phyloP scores from a whole-genome alignment of 495 filamentous ascomycete genomes.

The Bryoglossum gracile region DNA sequence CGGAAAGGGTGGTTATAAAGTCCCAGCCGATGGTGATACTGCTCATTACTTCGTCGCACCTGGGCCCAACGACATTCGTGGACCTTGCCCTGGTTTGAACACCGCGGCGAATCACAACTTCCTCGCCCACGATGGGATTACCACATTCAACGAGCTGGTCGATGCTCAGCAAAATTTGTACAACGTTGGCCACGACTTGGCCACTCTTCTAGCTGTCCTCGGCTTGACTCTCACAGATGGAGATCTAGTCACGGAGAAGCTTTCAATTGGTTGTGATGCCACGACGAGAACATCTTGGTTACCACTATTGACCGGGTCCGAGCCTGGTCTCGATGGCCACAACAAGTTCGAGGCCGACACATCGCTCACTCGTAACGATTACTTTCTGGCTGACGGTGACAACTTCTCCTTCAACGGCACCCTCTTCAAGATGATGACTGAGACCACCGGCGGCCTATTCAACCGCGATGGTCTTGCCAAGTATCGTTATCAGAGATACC shows the following conservation, averaged over 20 bases:
- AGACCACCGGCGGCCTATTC: conserved; percentile 27
- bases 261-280: conserved; percentile 39
- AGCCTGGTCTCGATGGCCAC: conserved; percentile 35
- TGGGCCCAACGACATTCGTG: conserved; percentile 14
- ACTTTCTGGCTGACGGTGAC: conserved; percentile 31
- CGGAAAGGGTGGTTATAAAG: conserved; percentile 29
- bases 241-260: conserved; percentile 32
- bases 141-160: conserved; percentile 36
- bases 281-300: conserved; percentile 31
- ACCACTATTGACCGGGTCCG: conserved; percentile 28
- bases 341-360: conserved; percentile 39
- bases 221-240: conserved; percentile 30
- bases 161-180: conserved; percentile 38
- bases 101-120: conserved; percentile 33
- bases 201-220: conserved; percentile 29
- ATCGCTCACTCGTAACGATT: conserved; percentile 37
- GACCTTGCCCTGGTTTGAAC: conserved; percentile 26
- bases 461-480: conserved; percentile 27
- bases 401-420: conserved; percentile 36
- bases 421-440: conserved; percentile 31
- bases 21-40: conserved; percentile 31
- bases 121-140: conserved; percentile 36
- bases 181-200: conserved; percentile 35
- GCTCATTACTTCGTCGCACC: conserved; percentile 27
- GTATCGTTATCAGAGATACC: conserved; percentile 31